Base-by-base conservation (phyloP, 1,284 basidiomycete genomes). In the Amylostereum areolatum region DNA sequence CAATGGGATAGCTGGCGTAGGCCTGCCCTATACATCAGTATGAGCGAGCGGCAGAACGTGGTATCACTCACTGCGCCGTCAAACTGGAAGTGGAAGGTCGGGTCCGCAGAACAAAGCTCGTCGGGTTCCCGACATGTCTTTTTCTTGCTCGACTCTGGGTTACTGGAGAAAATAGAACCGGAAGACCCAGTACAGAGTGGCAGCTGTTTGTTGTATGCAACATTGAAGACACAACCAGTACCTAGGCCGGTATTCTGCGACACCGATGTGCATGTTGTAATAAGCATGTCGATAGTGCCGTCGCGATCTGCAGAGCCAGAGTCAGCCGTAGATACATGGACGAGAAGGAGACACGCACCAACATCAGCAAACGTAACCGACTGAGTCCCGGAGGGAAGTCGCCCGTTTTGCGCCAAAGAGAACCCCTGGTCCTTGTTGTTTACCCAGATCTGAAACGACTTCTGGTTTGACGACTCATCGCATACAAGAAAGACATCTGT, bases 241-340 rank as follows among this genome's bases (percentile, higher is more conserved):
- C 92, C 92, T 1, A 88, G 67, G 0, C 90, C 90, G 0, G 76
- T 80, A 0, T 73, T 71, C 0, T 75, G 64, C 2, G 89, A 91
- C 11, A 85, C 78, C 2, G 75, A 78, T 1, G 78, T 70, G 65
- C 96, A 99, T 0, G 88, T 88, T 0, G 91, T 79, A 59, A 98
- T 95, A 44, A 99, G 77, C 74, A 99, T 83, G 65, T 99, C 96
- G 42, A 98, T 89, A 0, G 95, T 96, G 1, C 96, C 96, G 60
- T 99, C 97, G 10, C 97, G 83, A 63, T 97, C 92, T 94, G 40
- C 32, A 49, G 9, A 47, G 18, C 18, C 18, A 18, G 18, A 18
- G 18, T 18, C 18, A 18, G 18, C 18, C 1, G 18, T 9, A 44
- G 4, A 40, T 46, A 35, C 11, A 4, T 41, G 49, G 7, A 43